A percentile compares a stretch with the other conserved stretches of the same genome.
These are phyloP conservation scores for Sequoiadendron giganteum DNA, from an alignment of 75 land plant genomes.

Conservation along the genomic window DNA sequence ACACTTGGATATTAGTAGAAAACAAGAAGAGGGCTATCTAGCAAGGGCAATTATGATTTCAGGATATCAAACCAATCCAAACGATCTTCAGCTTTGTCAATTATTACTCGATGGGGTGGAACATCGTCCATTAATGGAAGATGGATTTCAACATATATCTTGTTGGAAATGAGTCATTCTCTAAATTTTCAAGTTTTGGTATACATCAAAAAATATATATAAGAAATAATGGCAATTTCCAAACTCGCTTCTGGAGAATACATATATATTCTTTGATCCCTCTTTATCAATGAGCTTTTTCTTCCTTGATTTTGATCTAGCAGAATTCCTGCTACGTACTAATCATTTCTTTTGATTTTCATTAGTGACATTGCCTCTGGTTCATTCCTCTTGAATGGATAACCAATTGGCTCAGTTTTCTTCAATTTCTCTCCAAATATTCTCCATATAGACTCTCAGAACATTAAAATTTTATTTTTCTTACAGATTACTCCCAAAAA, in stretches of 20 bases:
- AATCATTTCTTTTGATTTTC: background rate
- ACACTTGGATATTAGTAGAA: background rate
- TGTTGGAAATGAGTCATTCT: background rate
- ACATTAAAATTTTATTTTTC: background rate
- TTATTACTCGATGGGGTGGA: background rate
- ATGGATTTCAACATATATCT: background rate
- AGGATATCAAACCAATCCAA: background rate
- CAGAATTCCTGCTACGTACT: background rate
- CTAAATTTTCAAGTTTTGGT: background rate
- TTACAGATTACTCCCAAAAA: background rate
- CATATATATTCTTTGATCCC: background rate
- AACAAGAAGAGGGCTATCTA: background rate
- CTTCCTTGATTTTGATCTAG: background rate
- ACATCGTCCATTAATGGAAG: background rate
- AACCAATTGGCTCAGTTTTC: background rate
- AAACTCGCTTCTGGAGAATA: background rate
- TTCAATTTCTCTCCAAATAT: background rate
- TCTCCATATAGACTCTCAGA: background rate
- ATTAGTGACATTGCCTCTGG: background rate
- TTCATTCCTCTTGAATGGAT: background rate
- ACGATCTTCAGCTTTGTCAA: background rate
- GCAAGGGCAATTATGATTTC: background rate
- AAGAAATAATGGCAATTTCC: background rate
- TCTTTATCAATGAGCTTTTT: background rate
- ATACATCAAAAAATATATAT: background rate